phyloP scores from a whole-genome alignment of 1,139 yeast genomes.

The Ogataea hybrid region DNA sequence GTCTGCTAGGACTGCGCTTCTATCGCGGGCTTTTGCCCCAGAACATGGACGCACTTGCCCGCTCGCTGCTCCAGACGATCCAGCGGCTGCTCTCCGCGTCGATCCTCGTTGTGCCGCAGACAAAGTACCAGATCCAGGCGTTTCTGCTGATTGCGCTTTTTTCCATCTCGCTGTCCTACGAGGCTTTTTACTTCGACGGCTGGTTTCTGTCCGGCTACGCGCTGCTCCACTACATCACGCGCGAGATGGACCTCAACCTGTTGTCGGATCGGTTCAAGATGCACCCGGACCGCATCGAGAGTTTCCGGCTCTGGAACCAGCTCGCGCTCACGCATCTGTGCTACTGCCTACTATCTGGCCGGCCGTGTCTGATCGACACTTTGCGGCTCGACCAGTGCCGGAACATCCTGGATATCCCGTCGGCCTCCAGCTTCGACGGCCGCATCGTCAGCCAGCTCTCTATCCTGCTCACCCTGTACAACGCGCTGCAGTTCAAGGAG shows the following conservation, averaged over 20 bases:
- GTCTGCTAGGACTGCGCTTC: slow-evolving; percentile 56
- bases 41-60: slow-evolving; percentile 29
- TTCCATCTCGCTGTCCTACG: slow-evolving; percentile 52
- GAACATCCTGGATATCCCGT: slow-evolving; percentile 58
- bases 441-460: slow-evolving; percentile 77
- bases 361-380: slow-evolving; percentile 74
- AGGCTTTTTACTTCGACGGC: slow-evolving; percentile 47
- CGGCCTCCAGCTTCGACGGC: slow-evolving; percentile 76
- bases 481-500: slow-evolving; percentile 47
- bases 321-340: slow-evolving; percentile 65
- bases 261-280: slow-evolving; percentile 24
- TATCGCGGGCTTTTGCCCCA: slow-evolving; percentile 27
- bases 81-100: slow-evolving; percentile 46
- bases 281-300: slow-evolving; percentile 33
- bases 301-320: slow-evolving; percentile 67
- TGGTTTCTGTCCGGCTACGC: slow-evolving; percentile 65
- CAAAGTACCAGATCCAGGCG: slow-evolving; percentile 56
- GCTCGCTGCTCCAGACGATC: slow-evolving; percentile 35
- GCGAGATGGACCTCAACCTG: slow-evolving; percentile 36
- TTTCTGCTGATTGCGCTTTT: slow-evolving; percentile 58
- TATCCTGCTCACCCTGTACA: slow-evolving; percentile 59
- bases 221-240: slow-evolving; percentile 54
- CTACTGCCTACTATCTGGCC: slow-evolving; percentile 66
- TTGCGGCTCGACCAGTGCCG: slow-evolving; percentile 61
- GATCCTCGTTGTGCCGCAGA: slow-evolving; percentile 42